These are phyloP conservation scores for Eucalyptus pauciflora DNA, from an alignment of 345 rosid genomes.

Conservation along the genomic window DNA sequence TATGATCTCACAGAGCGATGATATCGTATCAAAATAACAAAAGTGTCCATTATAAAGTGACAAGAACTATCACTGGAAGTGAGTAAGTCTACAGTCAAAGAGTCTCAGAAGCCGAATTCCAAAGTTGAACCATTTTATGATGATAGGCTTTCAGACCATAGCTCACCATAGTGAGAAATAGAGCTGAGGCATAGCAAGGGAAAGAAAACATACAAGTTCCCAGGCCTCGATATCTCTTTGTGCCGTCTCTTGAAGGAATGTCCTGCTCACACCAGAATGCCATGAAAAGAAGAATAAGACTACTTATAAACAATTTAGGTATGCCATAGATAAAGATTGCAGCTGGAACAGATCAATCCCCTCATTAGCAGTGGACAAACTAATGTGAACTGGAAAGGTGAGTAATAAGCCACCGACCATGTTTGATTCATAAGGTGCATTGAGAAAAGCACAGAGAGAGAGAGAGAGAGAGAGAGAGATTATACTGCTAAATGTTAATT, in stretches of 20 bases:
- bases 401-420: background rate
- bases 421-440: background rate
- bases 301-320: background rate
- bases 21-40: background rate
- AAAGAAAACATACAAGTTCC: constrained; percentile 57
- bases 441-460: background rate
- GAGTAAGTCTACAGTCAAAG: background rate
- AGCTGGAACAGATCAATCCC: background rate
- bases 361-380: background rate
- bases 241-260: constrained; percentile 26
- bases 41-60: background rate
- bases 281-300: background rate
- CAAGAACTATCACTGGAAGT: background rate
- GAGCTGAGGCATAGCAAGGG: background rate
- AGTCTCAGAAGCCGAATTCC: background rate
- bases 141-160: background rate
- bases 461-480: background rate
- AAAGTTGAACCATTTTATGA: background rate
- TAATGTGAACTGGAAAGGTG: background rate
- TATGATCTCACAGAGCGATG: background rate
- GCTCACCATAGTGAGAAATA: background rate
- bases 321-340: background rate
- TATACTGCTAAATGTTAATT: background rate
- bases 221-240: constrained; percentile 47
- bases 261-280: constrained; percentile 23